A percentile compares a stretch with the other conserved stretches of the same genome.
These are phyloP conservation scores for Orbilia quercus DNA, from an alignment of 2,329 filamentous ascomycete genomes.

Conservation along the genomic window DNA sequence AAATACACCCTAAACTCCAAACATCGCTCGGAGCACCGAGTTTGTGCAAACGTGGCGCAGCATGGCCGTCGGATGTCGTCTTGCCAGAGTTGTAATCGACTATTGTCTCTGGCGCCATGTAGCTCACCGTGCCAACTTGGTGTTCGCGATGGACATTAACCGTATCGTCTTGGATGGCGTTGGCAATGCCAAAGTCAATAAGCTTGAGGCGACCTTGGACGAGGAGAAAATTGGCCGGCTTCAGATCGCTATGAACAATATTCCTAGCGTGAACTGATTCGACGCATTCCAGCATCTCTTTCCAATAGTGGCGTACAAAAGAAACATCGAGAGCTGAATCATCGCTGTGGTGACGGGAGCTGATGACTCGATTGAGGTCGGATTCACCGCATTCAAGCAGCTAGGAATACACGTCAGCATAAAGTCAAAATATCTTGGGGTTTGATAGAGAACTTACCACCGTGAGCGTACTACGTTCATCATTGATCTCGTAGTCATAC, in stretches of 20 bases:
- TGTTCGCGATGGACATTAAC: constrained; percentile 97
- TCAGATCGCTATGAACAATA: constrained; percentile 96
- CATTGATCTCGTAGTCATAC: constrained; percentile 92
- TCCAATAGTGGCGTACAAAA: constrained; percentile 98
- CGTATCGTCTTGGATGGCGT: constrained; percentile 95
- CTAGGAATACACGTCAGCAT: constrained; percentile 64
- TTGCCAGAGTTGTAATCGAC: constrained; percentile 84
- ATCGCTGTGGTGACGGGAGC: constrained; percentile 76
- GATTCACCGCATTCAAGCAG: constrained; percentile 98
- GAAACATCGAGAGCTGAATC: constrained; percentile 83
- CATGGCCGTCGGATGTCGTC: constrained; percentile 58
- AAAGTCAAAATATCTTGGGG: background rate
- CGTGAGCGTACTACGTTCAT: constrained; percentile 86
- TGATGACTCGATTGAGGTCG: constrained; percentile 87
- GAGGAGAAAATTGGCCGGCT: constrained; percentile 95
- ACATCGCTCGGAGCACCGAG: constrained; percentile 95
- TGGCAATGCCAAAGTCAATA: constrained; percentile 98
- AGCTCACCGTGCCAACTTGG: constrained; percentile 95
- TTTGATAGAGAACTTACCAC: constrained; percentile 70
- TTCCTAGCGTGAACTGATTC: constrained; percentile 87
- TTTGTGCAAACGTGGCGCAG: constrained; percentile 75
- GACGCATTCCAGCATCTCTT: constrained; percentile 98
- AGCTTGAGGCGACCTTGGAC: constrained; percentile 91
- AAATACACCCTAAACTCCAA: constrained; percentile 94
- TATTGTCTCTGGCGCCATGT: constrained; percentile 96